phyloP scores from a whole-genome alignment of 345 rosid species.

The Dimocarpus longan region DNA sequence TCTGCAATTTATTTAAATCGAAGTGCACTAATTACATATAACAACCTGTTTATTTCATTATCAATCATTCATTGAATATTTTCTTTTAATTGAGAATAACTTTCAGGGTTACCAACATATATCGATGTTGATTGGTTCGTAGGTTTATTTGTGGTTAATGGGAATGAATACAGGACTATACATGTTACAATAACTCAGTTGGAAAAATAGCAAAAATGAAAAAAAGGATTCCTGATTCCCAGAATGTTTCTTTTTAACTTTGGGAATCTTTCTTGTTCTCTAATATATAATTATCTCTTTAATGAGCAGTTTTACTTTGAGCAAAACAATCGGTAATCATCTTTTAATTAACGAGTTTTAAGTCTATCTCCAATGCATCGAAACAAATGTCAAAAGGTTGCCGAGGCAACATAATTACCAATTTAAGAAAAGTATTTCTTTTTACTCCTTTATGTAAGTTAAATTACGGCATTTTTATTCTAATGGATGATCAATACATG shows the following conservation, averaged over 20 bases:
- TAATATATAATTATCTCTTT: not conserved
- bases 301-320: not conserved
- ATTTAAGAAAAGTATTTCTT: too few species aligned
- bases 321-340: not conserved
- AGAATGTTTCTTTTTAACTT: not conserved
- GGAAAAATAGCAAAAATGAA: not conserved
- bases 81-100: too few species aligned
- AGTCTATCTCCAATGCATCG: not conserved
- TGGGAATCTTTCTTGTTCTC: not conserved
- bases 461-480: too few species aligned
- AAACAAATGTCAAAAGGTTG: not conserved
- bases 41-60: too few species aligned
- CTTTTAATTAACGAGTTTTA: not conserved
- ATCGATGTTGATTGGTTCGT: not conserved
- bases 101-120: too few species aligned
- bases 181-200: too few species aligned
- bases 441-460: too few species aligned
- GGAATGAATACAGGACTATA: not conserved
- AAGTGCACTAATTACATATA: not conserved
- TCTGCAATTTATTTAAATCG: too few species aligned
- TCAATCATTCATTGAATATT: too few species aligned
- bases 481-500: too few species aligned
- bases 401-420: not conserved
- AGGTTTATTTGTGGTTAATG: not conserved
- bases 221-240: conserved; percentile 2